A percentile compares a stretch with the other conserved stretches of the same genome.
These are phyloP conservation scores for Galium porrigens DNA, from an alignment of 305 asterid species.

Conservation along the genomic window DNA sequence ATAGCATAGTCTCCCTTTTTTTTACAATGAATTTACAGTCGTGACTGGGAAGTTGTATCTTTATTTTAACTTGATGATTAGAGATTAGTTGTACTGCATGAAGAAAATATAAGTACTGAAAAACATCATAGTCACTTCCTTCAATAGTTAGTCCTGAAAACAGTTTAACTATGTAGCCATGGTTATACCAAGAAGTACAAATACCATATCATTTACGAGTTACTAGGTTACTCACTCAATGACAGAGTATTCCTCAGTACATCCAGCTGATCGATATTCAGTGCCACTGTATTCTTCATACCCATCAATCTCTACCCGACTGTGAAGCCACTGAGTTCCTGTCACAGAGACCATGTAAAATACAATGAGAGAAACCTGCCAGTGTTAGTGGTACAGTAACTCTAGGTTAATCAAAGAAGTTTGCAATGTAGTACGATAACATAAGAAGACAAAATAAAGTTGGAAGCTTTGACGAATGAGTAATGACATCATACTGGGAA, in stretches of 20 bases:
- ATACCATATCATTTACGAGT: background rate
- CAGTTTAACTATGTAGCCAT: background rate
- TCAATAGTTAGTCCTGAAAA: too few relatives aligned
- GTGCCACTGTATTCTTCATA: slow-evolving; percentile 85
- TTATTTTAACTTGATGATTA: background rate
- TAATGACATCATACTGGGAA: background rate
- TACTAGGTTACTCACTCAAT: slow-evolving; percentile 41
- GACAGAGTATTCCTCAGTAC: slow-evolving; percentile 74
- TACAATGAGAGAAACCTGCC: background rate
- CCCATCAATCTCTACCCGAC: slow-evolving; percentile 22
- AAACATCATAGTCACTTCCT: background rate
- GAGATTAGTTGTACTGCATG: background rate
- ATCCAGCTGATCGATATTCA: slow-evolving; percentile 86
- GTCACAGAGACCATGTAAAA: background rate
- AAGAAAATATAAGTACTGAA: too few relatives aligned
- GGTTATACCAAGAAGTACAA: background rate
- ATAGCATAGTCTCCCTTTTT: background rate
- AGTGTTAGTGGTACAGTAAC: background rate
- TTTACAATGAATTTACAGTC: background rate
- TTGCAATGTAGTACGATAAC: background rate
- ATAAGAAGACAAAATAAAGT: background rate
- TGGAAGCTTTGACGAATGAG: background rate
- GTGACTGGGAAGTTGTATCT: background rate
- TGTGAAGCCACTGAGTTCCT: slow-evolving; percentile 12
- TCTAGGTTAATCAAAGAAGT: background rate